phyloP scores from a whole-genome alignment of 176 grass and related monocot species.

The Triticum urartu region DNA sequence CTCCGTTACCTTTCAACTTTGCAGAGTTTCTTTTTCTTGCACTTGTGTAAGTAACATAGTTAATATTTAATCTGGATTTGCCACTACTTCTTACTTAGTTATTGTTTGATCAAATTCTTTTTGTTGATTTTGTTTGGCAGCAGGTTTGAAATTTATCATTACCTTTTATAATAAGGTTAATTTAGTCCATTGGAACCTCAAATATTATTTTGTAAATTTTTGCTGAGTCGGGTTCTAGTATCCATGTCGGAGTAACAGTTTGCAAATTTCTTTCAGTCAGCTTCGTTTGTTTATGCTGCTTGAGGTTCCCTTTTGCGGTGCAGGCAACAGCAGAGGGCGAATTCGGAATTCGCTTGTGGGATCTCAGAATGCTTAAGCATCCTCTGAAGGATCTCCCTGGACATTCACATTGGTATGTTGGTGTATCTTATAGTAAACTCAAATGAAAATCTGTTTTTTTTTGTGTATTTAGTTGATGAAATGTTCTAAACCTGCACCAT shows the following conservation, averaged over 20 bases:
- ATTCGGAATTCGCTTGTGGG: constrained; percentile 92
- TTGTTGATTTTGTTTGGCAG: not conserved
- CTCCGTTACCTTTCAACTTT: constrained; percentile 17
- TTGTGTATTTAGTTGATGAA: not conserved
- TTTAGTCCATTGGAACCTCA: not conserved
- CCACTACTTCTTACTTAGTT: constrained; percentile 5
- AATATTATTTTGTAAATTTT: constrained; percentile 1
- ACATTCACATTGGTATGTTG: constrained; percentile 86
- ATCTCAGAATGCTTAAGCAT: constrained; percentile 88
- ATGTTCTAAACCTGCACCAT: not conserved
- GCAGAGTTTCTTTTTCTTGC: not conserved
- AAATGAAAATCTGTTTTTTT: constrained; percentile 9
- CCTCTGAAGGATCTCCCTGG: constrained; percentile 84
- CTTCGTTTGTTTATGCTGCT: constrained; percentile 18
- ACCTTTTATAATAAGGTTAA: not conserved
- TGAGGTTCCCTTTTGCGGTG: constrained; percentile 16
- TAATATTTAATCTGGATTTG: not conserved
- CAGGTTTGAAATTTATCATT: constrained; percentile 1
- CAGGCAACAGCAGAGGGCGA: constrained; percentile 96
- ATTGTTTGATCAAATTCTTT: constrained; percentile 2
- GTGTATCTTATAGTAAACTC: constrained; percentile 23
- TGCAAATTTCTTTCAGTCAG: constrained; percentile 13
- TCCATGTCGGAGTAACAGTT: not conserved
- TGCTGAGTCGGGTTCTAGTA: not conserved
- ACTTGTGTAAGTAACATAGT: constrained; percentile 14